These are phyloP conservation scores for Colletotrichum liriopes DNA, from an alignment of 2,329 filamentous ascomycete species.

Conservation along the genomic window DNA sequence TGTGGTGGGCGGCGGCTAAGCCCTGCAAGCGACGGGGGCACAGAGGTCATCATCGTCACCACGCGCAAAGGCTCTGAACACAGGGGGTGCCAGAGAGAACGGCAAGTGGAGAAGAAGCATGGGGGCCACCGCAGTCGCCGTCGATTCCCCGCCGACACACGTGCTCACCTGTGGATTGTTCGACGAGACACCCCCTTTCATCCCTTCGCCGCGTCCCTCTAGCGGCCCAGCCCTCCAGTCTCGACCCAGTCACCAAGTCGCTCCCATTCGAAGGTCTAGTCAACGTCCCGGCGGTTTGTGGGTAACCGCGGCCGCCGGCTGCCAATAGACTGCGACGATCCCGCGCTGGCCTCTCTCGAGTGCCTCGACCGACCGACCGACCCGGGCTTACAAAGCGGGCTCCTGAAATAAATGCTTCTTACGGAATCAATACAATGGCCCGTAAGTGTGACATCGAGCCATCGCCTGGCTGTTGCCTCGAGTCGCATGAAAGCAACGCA, in stretches of 20 bases:
- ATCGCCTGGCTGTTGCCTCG: neutral
- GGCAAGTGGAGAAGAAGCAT: slow-evolving; percentile 31
- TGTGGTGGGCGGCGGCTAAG: slow-evolving; percentile 21
- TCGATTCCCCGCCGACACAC: slow-evolving; percentile 21
- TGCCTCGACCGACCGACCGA: neutral
- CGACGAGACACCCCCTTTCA: slow-evolving; percentile 1
- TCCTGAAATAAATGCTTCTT: slow-evolving; percentile 27
- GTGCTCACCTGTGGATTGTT: slow-evolving; percentile 16
- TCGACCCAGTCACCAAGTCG: slow-evolving; percentile 2
- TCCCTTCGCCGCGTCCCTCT: neutral
- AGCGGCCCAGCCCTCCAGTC: neutral
- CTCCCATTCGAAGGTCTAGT: neutral
- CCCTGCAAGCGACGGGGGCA: slow-evolving; percentile 19
- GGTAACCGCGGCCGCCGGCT: neutral
- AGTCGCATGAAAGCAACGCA: neutral
- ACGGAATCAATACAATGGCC: slow-evolving; percentile 11
- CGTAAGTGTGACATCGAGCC: neutral
- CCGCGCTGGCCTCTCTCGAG: neutral
- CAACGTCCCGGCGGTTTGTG: neutral
- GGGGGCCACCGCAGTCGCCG: slow-evolving; percentile 1
- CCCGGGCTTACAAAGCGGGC: slow-evolving; percentile 28
- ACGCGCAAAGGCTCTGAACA: neutral
- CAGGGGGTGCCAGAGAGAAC: slow-evolving; percentile 13
- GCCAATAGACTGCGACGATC: slow-evolving; percentile 9
- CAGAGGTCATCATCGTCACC: slow-evolving; percentile 10